Conservation (phyloP, 805 yeast genomes). For the Sugiyamaella americana region DNA sequence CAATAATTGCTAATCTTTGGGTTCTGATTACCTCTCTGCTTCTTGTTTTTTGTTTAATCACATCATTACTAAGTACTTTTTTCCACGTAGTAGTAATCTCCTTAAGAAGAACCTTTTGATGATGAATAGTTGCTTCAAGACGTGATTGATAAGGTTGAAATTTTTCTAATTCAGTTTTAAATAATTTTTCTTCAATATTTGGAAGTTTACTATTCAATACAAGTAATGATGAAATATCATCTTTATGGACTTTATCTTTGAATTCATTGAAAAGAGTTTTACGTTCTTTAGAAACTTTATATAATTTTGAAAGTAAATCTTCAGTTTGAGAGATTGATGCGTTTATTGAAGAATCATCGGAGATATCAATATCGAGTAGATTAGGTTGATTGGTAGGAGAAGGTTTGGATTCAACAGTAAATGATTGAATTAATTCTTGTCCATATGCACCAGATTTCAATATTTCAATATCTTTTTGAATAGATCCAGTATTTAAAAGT, state of each 20-base stretch:
- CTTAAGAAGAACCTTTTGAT: constrained; percentile 52
- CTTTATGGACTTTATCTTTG: constrained; percentile 64
- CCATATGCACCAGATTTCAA: constrained; percentile 42
- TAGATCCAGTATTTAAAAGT: constrained; percentile 37
- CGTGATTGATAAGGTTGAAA: constrained; percentile 64
- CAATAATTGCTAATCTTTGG: constrained; percentile 34
- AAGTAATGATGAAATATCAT: constrained; percentile 75
- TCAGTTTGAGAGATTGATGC: constrained; percentile 45
- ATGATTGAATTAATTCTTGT: constrained; percentile 34
- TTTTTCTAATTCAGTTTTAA: constrained; percentile 68
- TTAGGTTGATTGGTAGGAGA: constrained; percentile 30
- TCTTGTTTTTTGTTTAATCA: constrained; percentile 38
- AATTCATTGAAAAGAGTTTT: constrained; percentile 53
- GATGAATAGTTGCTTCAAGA: constrained; percentile 58
- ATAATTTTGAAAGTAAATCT: constrained; percentile 53
- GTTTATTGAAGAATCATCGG: constrained; percentile 28
- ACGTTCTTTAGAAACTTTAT: constrained; percentile 59
- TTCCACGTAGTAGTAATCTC: constrained; percentile 43
- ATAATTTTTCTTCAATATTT: constrained; percentile 51
- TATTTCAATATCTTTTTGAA: constrained; percentile 38
- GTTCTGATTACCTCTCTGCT: constrained; percentile 33
- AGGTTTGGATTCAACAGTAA: constrained; percentile 18
- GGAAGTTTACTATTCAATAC: constrained; percentile 57
- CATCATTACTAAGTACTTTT: constrained; percentile 40
- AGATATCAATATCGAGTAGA: constrained; percentile 65